Percentiles rank a stretch among this genome's conserved stretches.
Conservation (phyloP, 1,284 basidiomycete genomes). For the Cystobasidium sp. region DNA sequence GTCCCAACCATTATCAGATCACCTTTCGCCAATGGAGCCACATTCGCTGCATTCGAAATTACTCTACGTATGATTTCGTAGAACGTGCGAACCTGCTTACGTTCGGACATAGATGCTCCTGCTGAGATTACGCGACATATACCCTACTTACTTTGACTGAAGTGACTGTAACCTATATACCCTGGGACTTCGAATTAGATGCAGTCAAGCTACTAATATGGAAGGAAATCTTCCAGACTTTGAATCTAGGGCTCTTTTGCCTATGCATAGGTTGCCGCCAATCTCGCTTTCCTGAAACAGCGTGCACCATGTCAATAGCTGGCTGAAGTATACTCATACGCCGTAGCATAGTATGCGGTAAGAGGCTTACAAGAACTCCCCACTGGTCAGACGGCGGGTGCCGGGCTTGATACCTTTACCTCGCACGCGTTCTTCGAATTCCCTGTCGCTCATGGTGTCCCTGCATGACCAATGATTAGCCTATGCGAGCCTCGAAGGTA, state of each 20-base stretch:
- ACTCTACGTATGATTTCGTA: constrained; percentile 63
- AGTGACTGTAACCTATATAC: constrained; percentile 1
- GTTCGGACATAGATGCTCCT: neutral
- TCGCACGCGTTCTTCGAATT: constrained; percentile 20
- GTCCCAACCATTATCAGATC: constrained; percentile 88
- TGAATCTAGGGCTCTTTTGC: neutral
- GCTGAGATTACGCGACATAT: constrained; percentile 61
- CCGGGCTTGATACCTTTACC: constrained; percentile 33
- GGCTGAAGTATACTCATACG: neutral
- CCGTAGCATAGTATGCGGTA: neutral
- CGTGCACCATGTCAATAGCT: neutral
- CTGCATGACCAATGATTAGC: neutral
- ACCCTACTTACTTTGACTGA: neutral
- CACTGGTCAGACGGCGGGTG: constrained; percentile 22
- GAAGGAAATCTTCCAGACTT: constrained; percentile 60
- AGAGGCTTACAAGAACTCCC: constrained; percentile 29
- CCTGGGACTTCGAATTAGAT: neutral
- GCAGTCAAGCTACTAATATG: neutral
- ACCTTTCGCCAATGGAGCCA: constrained; percentile 88
- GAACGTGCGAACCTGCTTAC: constrained; percentile 61
- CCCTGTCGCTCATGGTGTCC: constrained; percentile 18
- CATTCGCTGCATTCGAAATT: constrained; percentile 89
- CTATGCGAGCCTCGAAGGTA: neutral
- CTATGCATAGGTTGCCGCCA: constrained; percentile 22
- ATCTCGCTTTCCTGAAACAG: constrained; percentile 34